Evolutionary conservation across 164 flowering plant genomes (phyloP), one percentile per base, ranked within the genome.

Genomic region (Piper betle): DNA sequence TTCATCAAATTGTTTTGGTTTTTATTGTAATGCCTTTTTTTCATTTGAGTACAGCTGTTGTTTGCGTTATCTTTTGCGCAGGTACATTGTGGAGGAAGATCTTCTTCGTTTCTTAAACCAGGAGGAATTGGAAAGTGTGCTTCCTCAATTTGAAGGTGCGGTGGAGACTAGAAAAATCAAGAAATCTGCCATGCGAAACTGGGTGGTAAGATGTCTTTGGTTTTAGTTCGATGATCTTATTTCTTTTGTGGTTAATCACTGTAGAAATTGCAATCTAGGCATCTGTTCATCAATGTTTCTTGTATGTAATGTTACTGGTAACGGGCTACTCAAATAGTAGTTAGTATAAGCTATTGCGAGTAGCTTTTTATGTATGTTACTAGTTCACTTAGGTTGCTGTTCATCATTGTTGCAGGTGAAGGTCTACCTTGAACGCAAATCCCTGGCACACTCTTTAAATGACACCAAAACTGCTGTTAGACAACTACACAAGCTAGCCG

Each of bases 401-500:
- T 3, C 1, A 67, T 62, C 55, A 52, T 68, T 25, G 33, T 25
- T 64, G 64, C 85, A 87, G 97, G 85, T 87, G 54, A 83, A 82
- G 62, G 90, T 77, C 55, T 86, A 88, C 74, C 66, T 69, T 1
- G 96, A 86, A 53, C 86, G 94, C n/a, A 89, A 87, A 70, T 69
- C 83, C 0, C 76, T 93, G 41, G 92, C 84, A 12, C 84, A 77
- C 73, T 80, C 97, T 53, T 70, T 93, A 56, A 81, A 78, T 60
- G 98, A 93, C 62, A 77, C 92, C 12, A 90, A 93, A 71, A 93
- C 98, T 48, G 97, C 97, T 10, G 77, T 93, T 61, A 81, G 80
- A 66, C 86, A 93, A 75, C 71, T 93, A 66, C 81, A 87, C 77
- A 86, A 71, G 63, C 73, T 90, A 55, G 66, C 61, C 37, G 74